These are phyloP conservation scores for Raphanus raphanistrum DNA, from an alignment of 345 rosid species.

Conservation along the genomic window DNA sequence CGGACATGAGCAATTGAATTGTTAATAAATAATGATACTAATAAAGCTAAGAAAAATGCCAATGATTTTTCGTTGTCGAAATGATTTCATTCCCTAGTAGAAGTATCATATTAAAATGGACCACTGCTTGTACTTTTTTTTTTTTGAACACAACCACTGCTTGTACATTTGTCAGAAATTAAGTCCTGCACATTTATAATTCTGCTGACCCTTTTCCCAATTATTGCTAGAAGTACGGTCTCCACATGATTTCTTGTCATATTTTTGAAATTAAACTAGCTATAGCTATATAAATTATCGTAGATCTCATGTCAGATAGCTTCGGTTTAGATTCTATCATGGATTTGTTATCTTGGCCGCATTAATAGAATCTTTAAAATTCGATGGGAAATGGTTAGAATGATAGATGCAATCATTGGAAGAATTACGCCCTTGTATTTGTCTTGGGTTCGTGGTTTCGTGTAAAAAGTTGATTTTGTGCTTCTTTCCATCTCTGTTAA, in stretches of 20 bases:
- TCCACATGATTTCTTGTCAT: slow-evolving; percentile 34
- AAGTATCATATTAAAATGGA: slow-evolving; percentile 40
- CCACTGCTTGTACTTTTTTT: slow-evolving; percentile 45
- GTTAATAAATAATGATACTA: background rate
- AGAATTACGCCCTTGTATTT: background rate
- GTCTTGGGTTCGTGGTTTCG: background rate
- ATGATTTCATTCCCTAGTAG: slow-evolving; percentile 44
- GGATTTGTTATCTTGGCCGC: slow-evolving; percentile 12
- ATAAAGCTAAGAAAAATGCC: slow-evolving; percentile 5
- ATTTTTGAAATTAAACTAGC: slow-evolving; percentile 8
- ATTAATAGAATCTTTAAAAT: background rate
- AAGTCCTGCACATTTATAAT: slow-evolving; percentile 41
- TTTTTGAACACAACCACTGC: slow-evolving; percentile 42
- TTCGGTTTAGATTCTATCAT: slow-evolving; percentile 3
- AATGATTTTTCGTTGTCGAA: slow-evolving; percentile 37
- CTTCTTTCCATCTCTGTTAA: background rate
- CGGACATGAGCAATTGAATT: background rate
- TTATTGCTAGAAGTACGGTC: slow-evolving; percentile 37
- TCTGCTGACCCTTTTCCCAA: slow-evolving; percentile 38
- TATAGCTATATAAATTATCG: slow-evolving; percentile 12
- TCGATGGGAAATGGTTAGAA: background rate
- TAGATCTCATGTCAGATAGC: slow-evolving; percentile 28
- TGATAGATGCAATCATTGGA: background rate
- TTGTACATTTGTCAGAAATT: slow-evolving; percentile 41
- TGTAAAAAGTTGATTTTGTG: background rate